These are phyloP conservation scores for Penicillium parvum DNA, from an alignment of 495 filamentous ascomycete genomes.

Conservation along the genomic window DNA sequence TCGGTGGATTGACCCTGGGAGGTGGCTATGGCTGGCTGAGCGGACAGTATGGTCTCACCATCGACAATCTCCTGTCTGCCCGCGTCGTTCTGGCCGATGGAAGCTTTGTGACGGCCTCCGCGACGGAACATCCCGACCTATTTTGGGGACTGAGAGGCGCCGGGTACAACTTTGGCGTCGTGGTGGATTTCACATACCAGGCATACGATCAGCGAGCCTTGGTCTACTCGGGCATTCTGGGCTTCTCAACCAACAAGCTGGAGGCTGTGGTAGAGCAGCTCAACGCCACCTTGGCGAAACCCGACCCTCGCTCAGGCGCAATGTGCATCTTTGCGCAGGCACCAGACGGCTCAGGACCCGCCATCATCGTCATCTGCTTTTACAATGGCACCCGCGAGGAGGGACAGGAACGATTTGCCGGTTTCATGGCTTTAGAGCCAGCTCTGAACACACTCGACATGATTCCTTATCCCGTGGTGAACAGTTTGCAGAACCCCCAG, in stretches of 20 bases:
- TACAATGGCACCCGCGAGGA: conserved; percentile 48
- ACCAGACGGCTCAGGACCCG: conserved; percentile 27
- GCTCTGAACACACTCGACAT: conserved; percentile 33
- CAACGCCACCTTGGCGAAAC: conserved; percentile 35
- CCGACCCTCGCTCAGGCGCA: conserved; percentile 29
- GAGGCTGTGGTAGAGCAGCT: conserved; percentile 32
- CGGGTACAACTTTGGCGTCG: conserved; percentile 45
- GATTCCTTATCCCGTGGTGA: conserved; percentile 42
- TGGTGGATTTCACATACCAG: conserved; percentile 45
- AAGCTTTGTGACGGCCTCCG: conserved; percentile 33
- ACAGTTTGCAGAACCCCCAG: conserved; percentile 40
- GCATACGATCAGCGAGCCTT: conserved; percentile 35
- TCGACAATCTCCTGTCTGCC: conserved; percentile 49
- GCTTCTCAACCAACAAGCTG: conserved; percentile 40
- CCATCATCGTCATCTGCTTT: conserved; percentile 42
- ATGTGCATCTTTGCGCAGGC: conserved; percentile 39
- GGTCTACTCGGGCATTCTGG: conserved; percentile 46
- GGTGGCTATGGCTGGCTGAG: conserved; percentile 54
- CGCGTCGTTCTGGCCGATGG: conserved; percentile 51
- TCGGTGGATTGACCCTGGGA: conserved; percentile 55
- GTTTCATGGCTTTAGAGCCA: conserved; percentile 23
- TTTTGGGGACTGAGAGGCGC: conserved; percentile 49
- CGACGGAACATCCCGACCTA: conserved; percentile 36
- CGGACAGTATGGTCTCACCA: conserved; percentile 45
- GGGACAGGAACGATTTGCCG: conserved; percentile 34